These are phyloP conservation scores for Lactarius trivialis DNA, from an alignment of 768 basidiomycete genomes.

Conservation along the genomic window DNA sequence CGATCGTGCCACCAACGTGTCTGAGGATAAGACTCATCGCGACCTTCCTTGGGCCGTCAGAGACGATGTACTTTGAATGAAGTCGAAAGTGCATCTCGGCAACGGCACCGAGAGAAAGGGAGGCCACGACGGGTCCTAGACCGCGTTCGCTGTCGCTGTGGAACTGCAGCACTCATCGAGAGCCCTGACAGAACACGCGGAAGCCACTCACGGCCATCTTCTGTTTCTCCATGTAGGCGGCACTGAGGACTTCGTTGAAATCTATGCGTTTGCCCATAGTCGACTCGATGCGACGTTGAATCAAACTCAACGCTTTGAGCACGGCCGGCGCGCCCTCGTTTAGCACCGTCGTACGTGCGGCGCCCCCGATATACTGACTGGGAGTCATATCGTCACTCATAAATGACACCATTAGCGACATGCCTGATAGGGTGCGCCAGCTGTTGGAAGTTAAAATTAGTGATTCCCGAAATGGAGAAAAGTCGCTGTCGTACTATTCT, in stretches of 20 bases:
- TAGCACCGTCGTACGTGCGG: constrained; percentile 66
- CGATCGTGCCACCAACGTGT: constrained; percentile 43
- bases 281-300: constrained; percentile 45
- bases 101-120: constrained; percentile 68
- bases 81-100: constrained; percentile 76
- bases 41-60: constrained; percentile 27
- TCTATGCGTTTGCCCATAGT: constrained; percentile 36
- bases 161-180: constrained; percentile 39
- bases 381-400: background rate
- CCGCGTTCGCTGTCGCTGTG: constrained; percentile 75
- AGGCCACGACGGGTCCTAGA: constrained; percentile 65
- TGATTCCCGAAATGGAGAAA: background rate
- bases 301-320: constrained; percentile 48
- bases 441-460: constrained; percentile 32
- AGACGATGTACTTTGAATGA: constrained; percentile 32
- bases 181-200: background rate
- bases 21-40: constrained; percentile 54
- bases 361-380: constrained; percentile 67
- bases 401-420: constrained; percentile 13
- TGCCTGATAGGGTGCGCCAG: constrained; percentile 77
- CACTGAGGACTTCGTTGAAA: constrained; percentile 78
- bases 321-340: constrained; percentile 53
- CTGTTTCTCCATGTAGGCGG: constrained; percentile 81
- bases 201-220: constrained; percentile 62
- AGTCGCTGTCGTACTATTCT: constrained; percentile 52